Evolutionary conservation across 768 basidiomycete genomes (phyloP).

Genomic region (Flagelloscypha sp.): DNA sequence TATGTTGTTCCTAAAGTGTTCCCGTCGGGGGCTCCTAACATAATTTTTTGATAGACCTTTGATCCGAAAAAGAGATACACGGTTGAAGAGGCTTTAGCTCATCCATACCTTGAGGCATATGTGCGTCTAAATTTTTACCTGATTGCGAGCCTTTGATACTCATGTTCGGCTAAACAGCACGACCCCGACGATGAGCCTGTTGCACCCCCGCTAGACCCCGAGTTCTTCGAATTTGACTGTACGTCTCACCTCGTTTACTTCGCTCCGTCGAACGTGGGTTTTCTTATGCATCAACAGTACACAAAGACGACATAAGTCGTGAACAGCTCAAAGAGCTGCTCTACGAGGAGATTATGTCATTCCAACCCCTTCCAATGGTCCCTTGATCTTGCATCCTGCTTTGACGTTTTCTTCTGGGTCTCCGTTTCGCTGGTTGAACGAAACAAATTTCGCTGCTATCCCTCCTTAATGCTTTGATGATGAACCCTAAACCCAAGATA

Average conservation of each 20-base stretch:
- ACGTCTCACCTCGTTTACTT: conserved; percentile 25
- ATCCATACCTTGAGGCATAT: conserved; percentile 92
- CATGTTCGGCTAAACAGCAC: conserved; percentile 40
- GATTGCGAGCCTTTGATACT: conserved; percentile 6
- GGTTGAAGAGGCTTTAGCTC: conserved; percentile 89
- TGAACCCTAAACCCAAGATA: no score
- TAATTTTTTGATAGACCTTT: conserved; percentile 56
- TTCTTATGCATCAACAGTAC: no score
- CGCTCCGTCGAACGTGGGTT: no score
- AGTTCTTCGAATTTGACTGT: conserved; percentile 98
- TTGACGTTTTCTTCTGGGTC: no score
- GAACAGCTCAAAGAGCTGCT: conserved; percentile 93
- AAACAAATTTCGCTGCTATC: no score
- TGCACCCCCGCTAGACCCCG: conserved; percentile 89
- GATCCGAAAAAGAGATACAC: conserved; percentile 96
- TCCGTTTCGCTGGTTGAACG: no score
- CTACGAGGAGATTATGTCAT: conserved; percentile 92
- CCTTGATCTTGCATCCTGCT: no score
- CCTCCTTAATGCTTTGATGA: no score
- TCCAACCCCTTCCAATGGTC: conserved; percentile 57
- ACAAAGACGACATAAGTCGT: conserved; percentile 92
- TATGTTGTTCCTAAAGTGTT: conserved; percentile 20
- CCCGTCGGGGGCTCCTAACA: conserved; percentile 2
- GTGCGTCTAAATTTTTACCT: conserved; percentile 32
- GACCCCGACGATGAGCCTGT: conserved; percentile 96